Conservation (phyloP, 2,329 filamentous ascomycete genomes). For the Allantophomopsis cytisporea region DNA sequence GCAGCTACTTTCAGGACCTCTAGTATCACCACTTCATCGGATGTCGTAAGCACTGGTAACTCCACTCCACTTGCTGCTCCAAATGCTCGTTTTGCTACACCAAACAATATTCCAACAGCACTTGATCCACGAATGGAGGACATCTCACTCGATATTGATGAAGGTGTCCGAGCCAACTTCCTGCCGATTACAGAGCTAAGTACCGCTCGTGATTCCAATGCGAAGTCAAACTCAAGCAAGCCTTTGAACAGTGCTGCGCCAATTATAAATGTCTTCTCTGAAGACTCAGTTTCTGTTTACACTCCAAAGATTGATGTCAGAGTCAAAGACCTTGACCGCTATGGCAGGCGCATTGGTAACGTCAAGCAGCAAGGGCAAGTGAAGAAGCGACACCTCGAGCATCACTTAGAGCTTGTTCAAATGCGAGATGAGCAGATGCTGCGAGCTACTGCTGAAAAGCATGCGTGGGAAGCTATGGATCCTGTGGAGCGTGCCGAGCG, state of each 20-base stretch:
- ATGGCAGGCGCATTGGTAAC: slow-evolving; percentile 1
- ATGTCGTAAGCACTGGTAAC: not conserved
- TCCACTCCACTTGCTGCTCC: not conserved
- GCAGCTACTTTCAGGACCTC: not conserved
- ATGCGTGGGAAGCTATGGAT: slow-evolving; percentile 1
- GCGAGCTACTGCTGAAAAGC: slow-evolving; percentile 1
- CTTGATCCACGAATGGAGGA: not conserved
- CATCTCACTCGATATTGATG: not conserved
- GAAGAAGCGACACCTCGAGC: not conserved
- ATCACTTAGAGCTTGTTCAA: not conserved
- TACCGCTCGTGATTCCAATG: not conserved
- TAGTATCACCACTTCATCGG: not conserved
- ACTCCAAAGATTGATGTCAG: slow-evolving; percentile 1
- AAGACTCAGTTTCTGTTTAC: not conserved
- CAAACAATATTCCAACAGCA: not conserved
- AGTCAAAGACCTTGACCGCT: not conserved
- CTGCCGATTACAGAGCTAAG: not conserved
- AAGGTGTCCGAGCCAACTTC: not conserved
- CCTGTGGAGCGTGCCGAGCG: slow-evolving; percentile 1
- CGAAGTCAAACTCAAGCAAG: not conserved
- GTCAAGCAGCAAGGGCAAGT: not conserved
- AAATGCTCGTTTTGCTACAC: not conserved
- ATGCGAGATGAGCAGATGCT: slow-evolving; percentile 1
- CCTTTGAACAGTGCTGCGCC: not conserved
- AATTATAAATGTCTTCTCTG: not conserved